Evolutionary conservation across 192 early-diverging fungal species (phyloP).

Genomic region (Entomortierella chlamydospora): DNA sequence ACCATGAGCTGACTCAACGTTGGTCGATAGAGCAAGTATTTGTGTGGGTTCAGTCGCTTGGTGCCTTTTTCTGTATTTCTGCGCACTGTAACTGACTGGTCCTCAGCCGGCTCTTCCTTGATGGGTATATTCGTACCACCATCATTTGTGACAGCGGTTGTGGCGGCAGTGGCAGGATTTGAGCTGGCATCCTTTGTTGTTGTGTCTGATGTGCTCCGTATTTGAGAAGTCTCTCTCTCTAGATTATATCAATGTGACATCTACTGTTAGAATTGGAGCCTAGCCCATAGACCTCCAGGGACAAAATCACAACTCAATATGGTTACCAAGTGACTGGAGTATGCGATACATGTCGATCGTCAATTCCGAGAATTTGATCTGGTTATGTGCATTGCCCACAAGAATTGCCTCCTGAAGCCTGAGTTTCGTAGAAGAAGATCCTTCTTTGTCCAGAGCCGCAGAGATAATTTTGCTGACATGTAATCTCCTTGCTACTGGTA

Average conservation of each 20-base stretch:
- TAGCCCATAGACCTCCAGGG: no score
- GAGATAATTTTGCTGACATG: conserved; percentile 54
- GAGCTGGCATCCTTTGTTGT: conserved; percentile 32
- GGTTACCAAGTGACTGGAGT: conserved; percentile 85
- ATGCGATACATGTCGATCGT: conserved; percentile 98
- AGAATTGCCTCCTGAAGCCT: conserved; percentile 94
- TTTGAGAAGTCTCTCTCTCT: conserved; percentile 70
- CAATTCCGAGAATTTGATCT: conserved; percentile 97
- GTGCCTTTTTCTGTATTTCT: conserved; percentile 44
- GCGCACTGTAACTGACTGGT: conserved; percentile 18
- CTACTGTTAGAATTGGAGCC: no score
- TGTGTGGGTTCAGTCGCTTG: conserved; percentile 74
- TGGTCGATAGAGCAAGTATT: conserved; percentile 93
- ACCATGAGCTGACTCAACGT: conserved; percentile 91
- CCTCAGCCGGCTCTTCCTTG: conserved; percentile 47
- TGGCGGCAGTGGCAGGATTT: conserved; percentile 25
- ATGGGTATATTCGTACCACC: neutral
- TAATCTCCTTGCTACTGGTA: conserved; percentile 66
- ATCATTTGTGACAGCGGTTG: conserved; percentile 11
- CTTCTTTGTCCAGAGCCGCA: conserved; percentile 70
- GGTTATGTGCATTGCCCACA: conserved; percentile 94
- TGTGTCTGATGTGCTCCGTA: conserved; percentile 9
- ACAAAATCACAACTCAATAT: no score
- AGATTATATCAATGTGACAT: neutral
- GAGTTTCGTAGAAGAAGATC: conserved; percentile 57